Conservation (phyloP, 805 yeast genomes). For the Candida quercuum region DNA sequence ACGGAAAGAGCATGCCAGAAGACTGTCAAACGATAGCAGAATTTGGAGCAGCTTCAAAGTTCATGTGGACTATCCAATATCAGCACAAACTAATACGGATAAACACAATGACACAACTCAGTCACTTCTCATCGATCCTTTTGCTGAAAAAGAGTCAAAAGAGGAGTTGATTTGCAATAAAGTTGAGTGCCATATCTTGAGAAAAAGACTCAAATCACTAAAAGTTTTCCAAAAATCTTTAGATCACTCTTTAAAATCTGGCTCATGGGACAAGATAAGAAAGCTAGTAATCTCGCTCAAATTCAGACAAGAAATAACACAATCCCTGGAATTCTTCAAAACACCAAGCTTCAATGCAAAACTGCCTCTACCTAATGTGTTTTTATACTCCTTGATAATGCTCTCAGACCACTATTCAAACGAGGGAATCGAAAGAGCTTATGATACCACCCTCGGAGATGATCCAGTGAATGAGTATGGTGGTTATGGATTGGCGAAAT, state of each 20-base stretch:
- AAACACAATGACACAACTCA: too few relatives aligned
- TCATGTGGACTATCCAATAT: background rate
- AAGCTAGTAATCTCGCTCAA: background rate
- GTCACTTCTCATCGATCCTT: too few relatives aligned
- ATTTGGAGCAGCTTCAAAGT: conserved; percentile 4
- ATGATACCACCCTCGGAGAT: conserved; percentile 4
- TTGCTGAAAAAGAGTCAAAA: too few relatives aligned
- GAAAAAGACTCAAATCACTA: background rate
- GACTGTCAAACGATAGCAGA: conserved; percentile 1
- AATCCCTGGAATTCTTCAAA: background rate
- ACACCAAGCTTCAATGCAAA: background rate
- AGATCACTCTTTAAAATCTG: background rate
- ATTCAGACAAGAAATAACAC: background rate
- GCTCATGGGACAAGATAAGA: conserved; percentile 1
- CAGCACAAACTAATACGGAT: background rate
- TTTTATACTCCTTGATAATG: conserved; percentile 1
- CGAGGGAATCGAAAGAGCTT: background rate
- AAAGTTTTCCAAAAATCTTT: background rate
- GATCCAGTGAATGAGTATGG: background rate
- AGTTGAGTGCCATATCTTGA: background rate
- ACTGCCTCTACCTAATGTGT: background rate
- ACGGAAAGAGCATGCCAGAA: conserved; percentile 2
- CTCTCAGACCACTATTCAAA: conserved; percentile 1
- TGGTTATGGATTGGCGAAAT: background rate
- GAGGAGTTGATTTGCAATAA: background rate